Evolutionary conservation across 2,329 filamentous ascomycete species (phyloP), one percentile per base, ranked within the genome.

Genomic region (Colletotrichum sp.): DNA sequence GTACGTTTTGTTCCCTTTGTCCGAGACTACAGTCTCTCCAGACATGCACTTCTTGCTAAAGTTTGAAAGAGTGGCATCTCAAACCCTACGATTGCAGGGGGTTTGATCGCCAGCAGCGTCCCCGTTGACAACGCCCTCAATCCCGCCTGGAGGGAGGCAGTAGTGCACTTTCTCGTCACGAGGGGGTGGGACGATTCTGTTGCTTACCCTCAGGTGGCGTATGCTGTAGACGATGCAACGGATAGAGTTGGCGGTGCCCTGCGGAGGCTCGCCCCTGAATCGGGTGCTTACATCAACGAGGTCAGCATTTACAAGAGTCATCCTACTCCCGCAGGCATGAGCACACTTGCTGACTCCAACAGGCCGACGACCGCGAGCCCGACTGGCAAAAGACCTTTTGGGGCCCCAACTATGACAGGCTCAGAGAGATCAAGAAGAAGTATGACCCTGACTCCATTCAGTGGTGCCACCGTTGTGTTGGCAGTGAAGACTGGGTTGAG

Each of bases 341-440:
- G n/a, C n/a, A n/a, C 44, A 49, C 3, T 4, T 49, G 44, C 2
- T 49, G 6, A 49, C 6, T 13, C 2, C 10, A 13, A 13, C 16
- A 71, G 69, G 69, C 59, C n/a, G 64, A 36, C 7, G 7, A 10
- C 6, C 55, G 63, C 13, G 59, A 71, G 59, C 44, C 69, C 13
- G 77, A 82, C 26, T 84, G 82, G 72, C 77, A 76, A 6, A 49
- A 79, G 70, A 72, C 78, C 4, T 84, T 84, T 67, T 84, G 79
- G 44, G 83, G 83, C 9, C 30, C 55, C 8, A 66, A 80, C 39
- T 84, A 84, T 30, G 72, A 72, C 7, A 68, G 78, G 8, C 79
- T 84, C 15, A 52, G 78, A 5, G 69, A 74, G 18, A 78, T 82
- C 30, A 84, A 84, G 80, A 78, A 79, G 36, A 79, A 79, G 77